Conservation (phyloP, 306 rosid genomes). For the Hippophae tibetana region DNA sequence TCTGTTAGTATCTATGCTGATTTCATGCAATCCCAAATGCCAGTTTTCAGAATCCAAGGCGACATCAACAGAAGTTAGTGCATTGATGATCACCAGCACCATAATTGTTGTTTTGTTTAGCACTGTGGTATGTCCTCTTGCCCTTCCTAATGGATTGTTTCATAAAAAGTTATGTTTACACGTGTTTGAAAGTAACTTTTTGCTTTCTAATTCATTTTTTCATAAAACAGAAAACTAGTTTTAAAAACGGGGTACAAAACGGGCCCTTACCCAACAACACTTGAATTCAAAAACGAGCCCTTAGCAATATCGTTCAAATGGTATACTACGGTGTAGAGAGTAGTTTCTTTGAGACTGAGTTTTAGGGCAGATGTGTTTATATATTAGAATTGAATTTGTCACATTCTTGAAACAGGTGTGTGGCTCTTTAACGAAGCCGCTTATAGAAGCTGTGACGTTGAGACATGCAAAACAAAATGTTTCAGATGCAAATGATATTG, state of each 20-base stretch:
- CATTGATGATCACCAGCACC: slow-evolving; percentile 60
- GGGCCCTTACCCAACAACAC: too few relatives aligned
- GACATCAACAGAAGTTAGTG: slow-evolving; percentile 15
- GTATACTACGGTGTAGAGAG: too few relatives aligned
- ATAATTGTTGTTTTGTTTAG: slow-evolving; percentile 66
- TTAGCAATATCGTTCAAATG: too few relatives aligned
- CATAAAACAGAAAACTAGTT: too few relatives aligned
- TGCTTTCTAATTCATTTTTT: too few relatives aligned
- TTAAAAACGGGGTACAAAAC: too few relatives aligned
- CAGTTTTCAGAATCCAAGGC: slow-evolving; percentile 42
- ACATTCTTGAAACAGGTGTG: slow-evolving; percentile 40
- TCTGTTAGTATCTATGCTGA: slow-evolving; percentile 2
- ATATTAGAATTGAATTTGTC: background rate
- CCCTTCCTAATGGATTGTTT: too few relatives aligned
- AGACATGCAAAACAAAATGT: slow-evolving; percentile 29
- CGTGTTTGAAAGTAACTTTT: background rate
- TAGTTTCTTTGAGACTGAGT: background rate
- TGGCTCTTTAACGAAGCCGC: slow-evolving; percentile 70
- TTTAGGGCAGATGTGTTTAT: background rate
- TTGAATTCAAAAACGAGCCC: too few relatives aligned
- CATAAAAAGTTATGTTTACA: background rate
- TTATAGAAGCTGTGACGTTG: slow-evolving; percentile 47
- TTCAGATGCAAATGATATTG: slow-evolving; percentile 36
- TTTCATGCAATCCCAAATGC: slow-evolving; percentile 11
- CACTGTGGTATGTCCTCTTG: slow-evolving; percentile 46